Evolutionary conservation across 495 filamentous ascomycete genomes (phyloP).

Genomic region (Wilcoxina mikolae): DNA sequence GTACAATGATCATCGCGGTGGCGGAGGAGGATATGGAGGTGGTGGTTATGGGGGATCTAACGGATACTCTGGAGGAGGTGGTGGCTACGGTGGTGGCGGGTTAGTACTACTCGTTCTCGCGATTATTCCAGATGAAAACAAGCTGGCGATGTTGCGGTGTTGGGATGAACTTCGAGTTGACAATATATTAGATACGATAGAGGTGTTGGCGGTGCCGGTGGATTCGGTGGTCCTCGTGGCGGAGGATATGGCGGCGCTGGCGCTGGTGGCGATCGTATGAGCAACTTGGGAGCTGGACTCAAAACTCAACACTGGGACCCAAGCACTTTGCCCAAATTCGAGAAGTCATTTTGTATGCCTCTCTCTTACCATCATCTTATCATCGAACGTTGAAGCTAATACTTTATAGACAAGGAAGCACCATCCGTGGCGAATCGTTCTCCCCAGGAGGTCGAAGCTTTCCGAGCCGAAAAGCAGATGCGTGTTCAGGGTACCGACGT

Average conservation of each 20-base stretch:
- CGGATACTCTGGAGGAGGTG: constrained; percentile 34
- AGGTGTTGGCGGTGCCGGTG: constrained; percentile 9
- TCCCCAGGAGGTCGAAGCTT: constrained; percentile 65
- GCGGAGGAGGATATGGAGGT: constrained; percentile 21
- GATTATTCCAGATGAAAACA: neutral
- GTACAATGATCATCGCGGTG: constrained; percentile 26
- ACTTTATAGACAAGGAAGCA: constrained; percentile 61
- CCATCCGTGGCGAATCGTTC: constrained; percentile 59
- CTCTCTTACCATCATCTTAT: neutral
- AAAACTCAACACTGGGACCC: constrained; percentile 80
- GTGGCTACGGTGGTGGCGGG: constrained; percentile 28
- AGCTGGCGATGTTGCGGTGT: neutral
- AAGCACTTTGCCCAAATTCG: constrained; percentile 74
- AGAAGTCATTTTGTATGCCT: constrained; percentile 69
- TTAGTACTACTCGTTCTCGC: neutral
- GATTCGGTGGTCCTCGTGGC: constrained; percentile 27
- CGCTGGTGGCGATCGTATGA: constrained; percentile 81
- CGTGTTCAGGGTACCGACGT: constrained; percentile 60
- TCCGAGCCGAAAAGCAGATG: constrained; percentile 68
- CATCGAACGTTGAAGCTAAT: constrained; percentile 2
- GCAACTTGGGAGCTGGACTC: constrained; percentile 67
- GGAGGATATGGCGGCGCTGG: constrained; percentile 38
- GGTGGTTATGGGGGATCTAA: constrained; percentile 30
- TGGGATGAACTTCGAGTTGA: neutral
- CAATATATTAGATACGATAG: neutral